These are phyloP conservation scores for Fusarium falciforme DNA, from an alignment of 2,329 filamentous ascomycete genomes.

Conservation along the genomic window DNA sequence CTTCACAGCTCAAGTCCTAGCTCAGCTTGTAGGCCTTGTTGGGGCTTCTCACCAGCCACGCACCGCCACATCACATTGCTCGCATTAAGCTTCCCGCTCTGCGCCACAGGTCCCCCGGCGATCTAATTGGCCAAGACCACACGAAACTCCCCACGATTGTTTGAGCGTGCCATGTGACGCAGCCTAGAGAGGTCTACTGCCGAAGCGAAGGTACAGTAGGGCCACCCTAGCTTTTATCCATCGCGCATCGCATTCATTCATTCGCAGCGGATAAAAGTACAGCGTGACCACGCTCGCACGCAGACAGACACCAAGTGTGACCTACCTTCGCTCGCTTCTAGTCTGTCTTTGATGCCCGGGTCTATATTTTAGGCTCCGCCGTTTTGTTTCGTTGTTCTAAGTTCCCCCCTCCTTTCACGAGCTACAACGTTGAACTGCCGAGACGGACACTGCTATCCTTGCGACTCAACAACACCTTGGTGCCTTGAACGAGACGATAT, in stretches of 20 bases:
- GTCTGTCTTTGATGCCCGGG: not conserved
- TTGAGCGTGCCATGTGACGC: constrained; percentile 31
- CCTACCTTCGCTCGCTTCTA: not conserved
- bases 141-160: constrained; percentile 9
- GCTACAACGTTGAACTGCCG: not conserved
- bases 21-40: not conserved
- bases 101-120: constrained; percentile 18
- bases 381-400: not conserved
- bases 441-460: not conserved
- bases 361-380: not conserved
- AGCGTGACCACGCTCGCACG: constrained; percentile 21
- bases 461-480: constrained; percentile 6
- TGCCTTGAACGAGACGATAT: not conserved
- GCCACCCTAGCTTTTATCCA: constrained; percentile 10
- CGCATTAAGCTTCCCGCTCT: constrained; percentile 6
- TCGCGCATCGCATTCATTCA: not conserved
- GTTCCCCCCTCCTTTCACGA: not conserved
- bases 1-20: constrained; percentile 11
- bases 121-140: constrained; percentile 13
- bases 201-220: not conserved
- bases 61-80: constrained; percentile 14
- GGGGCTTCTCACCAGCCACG: not conserved
- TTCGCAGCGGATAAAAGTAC: constrained; percentile 9
- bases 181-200: constrained; percentile 11
- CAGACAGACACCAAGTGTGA: not conserved